phyloP scores from a whole-genome alignment of 306 rosid species.

The Alnus glutinosa region DNA sequence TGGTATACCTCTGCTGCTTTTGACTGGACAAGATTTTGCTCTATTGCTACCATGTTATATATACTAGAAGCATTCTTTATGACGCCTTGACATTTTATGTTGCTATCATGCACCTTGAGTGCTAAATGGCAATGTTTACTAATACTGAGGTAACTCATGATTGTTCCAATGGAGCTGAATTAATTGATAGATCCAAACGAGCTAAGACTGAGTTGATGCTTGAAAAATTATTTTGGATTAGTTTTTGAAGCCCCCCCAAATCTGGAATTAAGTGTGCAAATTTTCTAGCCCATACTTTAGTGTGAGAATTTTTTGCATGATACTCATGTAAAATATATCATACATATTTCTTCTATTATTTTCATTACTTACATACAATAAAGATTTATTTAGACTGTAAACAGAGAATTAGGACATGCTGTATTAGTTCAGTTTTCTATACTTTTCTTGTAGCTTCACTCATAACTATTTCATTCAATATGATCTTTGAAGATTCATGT shows the following conservation, averaged over 20 bases:
- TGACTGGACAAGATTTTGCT: neutral
- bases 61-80: neutral
- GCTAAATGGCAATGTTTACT: neutral
- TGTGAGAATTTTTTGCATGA: neutral
- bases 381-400: neutral
- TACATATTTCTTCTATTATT: neutral
- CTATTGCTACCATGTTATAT: neutral
- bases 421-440: neutral
- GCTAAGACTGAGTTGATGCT: neutral
- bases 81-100: neutral
- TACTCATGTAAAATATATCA: neutral
- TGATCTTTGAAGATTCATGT: slow-evolving; percentile 66
- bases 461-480: slow-evolving; percentile 12
- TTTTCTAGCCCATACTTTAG: neutral
- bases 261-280: neutral
- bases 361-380: neutral
- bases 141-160: neutral
- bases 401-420: neutral
- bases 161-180: neutral
- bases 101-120: neutral
- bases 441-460: slow-evolving; percentile 1
- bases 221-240: neutral
- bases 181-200: neutral
- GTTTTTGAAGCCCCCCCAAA: neutral
- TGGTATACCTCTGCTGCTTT: neutral